Base-by-base conservation (phyloP, 2,329 filamentous ascomycete genomes). In the Orbilia javanica region DNA sequence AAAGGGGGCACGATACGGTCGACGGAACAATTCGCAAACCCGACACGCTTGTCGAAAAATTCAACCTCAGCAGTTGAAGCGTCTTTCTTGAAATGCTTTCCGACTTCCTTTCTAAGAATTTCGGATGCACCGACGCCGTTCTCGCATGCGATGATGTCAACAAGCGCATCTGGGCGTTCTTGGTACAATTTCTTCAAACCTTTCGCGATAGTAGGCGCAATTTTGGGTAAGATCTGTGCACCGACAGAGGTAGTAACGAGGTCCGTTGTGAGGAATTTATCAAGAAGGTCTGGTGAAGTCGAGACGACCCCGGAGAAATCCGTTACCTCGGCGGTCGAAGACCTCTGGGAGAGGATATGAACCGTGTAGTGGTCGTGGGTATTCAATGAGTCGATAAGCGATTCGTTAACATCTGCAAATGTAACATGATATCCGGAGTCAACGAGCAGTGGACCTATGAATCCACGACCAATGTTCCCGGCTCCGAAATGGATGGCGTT, bases 301-400 rank as follows among this genome's bases (percentile, higher is more conserved):
- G 93, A 96, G 90, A 98, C 97, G 88, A 98, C 92, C 85, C 96
- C 96, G 66, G 93, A 93, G 88, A 97, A 98, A 87, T 97, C 96
- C 85, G 92, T 92, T 86, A 99, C 97, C 85, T 92, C 94, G 82
- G 90, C 90, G 71, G 88, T 75, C n/a, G 80, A 79, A n/a, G 66
- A 65, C 22, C 69, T 73, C 22, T 79, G 62, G 53, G 80, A 80
- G 48, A 82, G 80, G 27, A 81, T 82, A 27, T 81, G 80, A 11
- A 99, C 95, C 80, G 91, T 90, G 88, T 98, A 99, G 13, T 90
- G 92, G 70, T 90, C 87, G 60, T 89, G 88, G 20, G 87, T 86
- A 84, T 98, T 93, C 81, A 99, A 89, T 66, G 88, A 86, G 82
- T 95, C 87, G 84, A 98, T 96, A 79, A 97, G 87, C 79, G 86